A percentile compares a stretch with the other conserved stretches of the same genome.
These are phyloP conservation scores for Aspergillus terreus DNA, from an alignment of 2,329 filamentous ascomycete genomes.

Conservation along the genomic window DNA sequence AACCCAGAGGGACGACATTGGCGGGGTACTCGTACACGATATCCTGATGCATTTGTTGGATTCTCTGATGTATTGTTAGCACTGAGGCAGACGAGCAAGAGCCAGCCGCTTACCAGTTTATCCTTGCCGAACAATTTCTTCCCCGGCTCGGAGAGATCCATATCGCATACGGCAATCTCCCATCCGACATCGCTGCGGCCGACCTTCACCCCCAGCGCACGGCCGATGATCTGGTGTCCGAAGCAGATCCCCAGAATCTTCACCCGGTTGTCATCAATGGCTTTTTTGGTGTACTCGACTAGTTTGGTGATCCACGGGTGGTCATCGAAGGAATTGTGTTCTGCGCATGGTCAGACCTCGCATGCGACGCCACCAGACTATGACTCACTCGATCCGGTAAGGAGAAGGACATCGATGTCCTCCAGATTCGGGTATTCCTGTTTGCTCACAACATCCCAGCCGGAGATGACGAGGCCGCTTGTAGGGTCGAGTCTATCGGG, in stretches of 20 bases:
- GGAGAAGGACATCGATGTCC: conserved; percentile 74
- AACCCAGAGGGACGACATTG: conserved; percentile 60
- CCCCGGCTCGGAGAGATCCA: conserved; percentile 66
- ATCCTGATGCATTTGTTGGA: conserved; percentile 87
- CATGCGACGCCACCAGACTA: neutral
- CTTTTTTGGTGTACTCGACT: conserved; percentile 62
- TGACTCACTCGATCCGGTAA: conserved; percentile 66
- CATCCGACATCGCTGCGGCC: conserved; percentile 66
- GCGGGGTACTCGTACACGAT: conserved; percentile 63
- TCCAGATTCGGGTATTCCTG: conserved; percentile 68
- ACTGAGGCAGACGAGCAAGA: neutral
- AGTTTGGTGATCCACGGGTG: conserved; percentile 73
- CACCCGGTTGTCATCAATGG: conserved; percentile 60
- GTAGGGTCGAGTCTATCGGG: conserved; percentile 31
- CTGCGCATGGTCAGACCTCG: conserved; percentile 37
- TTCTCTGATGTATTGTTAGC: conserved; percentile 19
- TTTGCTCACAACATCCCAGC: conserved; percentile 67
- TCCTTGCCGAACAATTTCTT: conserved; percentile 68
- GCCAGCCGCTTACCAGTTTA: conserved; percentile 47
- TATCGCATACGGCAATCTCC: conserved; percentile 73
- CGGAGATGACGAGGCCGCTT: conserved; percentile 55
- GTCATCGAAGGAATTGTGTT: conserved; percentile 69
- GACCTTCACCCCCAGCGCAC: conserved; percentile 67
- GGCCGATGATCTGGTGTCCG: conserved; percentile 78
- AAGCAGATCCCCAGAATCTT: conserved; percentile 80